These are phyloP conservation scores for Aspergillus nanangensis DNA, from an alignment of 495 filamentous ascomycete species.

Conservation along the genomic window DNA sequence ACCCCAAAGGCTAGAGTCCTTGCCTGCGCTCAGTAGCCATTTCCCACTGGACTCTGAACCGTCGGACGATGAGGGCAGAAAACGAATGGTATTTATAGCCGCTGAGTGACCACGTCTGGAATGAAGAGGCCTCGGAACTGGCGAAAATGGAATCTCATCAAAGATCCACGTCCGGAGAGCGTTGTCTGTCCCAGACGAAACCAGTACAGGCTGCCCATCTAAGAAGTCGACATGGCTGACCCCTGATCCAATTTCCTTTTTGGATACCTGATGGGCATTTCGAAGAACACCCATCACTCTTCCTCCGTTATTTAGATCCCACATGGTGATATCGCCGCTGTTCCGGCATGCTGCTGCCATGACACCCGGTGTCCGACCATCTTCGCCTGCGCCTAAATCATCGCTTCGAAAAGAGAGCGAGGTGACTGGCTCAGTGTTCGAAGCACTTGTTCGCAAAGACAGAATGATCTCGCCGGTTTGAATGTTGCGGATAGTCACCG, in stretches of 20 bases:
- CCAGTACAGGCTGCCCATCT: slow-evolving; percentile 81
- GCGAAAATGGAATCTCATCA: slow-evolving; percentile 78
- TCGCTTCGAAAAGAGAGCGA: slow-evolving; percentile 91
- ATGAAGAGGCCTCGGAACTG: slow-evolving; percentile 79
- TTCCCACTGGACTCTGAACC: slow-evolving; percentile 85
- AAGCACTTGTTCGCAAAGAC: slow-evolving; percentile 54
- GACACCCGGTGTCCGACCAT: slow-evolving; percentile 72
- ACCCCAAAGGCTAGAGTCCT: slow-evolving; percentile 87
- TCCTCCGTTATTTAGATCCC: slow-evolving; percentile 89
- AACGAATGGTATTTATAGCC: slow-evolving; percentile 71
- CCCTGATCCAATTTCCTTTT: slow-evolving; percentile 50
- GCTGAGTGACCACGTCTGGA: slow-evolving; percentile 82
- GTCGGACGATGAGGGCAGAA: slow-evolving; percentile 80
- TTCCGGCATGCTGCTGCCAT: slow-evolving; percentile 75
- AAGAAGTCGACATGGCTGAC: slow-evolving; percentile 84
- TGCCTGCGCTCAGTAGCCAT: slow-evolving; percentile 87
- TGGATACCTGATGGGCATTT: slow-evolving; percentile 72
- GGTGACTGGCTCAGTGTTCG: slow-evolving; percentile 54
- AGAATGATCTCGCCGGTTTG: slow-evolving; percentile 67
- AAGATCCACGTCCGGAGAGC: slow-evolving; percentile 94
- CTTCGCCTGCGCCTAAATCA: slow-evolving; percentile 81
- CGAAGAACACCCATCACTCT: slow-evolving; percentile 76
- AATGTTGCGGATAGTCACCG: slow-evolving; percentile 75
- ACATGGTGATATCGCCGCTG: slow-evolving; percentile 86
- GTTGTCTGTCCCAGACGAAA: slow-evolving; percentile 90